Evolutionary conservation across 306 rosid species (phyloP), one percentile per base, ranked within the genome.

Genomic region (Oemleria cerasiformis): DNA sequence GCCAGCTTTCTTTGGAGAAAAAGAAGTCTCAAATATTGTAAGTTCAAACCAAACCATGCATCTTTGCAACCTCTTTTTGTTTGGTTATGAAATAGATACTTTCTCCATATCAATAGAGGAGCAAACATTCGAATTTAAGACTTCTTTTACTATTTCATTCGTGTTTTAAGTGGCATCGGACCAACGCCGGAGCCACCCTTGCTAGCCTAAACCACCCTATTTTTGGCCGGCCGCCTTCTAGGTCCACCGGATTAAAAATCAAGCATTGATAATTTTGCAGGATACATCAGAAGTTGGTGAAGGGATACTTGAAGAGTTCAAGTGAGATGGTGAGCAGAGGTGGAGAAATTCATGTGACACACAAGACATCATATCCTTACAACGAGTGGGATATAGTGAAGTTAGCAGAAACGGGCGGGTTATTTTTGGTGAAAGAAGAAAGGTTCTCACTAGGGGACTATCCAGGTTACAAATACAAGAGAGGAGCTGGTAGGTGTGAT

Each of bases 291-390:
- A 2, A 34, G 12, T 1, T 84, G 66, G 73, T 77, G 34, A 45
- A 75, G 11, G 85, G 75, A 3, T 80, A 84, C 72, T 9, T 84
- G n/a, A 4, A 3, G 2, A 84, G 30, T 75, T 78, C 82, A 7
- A 42, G 30, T 2, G 0, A 34, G 5, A 49, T 83, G 77, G 21
- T 85, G 34, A 14, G 4, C 1, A 6, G 1, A 17, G 14, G 0
- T 2, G 87, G 84, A 1, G 75, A 80, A 70, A 83, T 87, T 74
- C 87, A 87, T 58, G 47, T 87, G 0, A 83, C 90, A 0, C 88
- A 85, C 86, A 85, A 88, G 81, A 79, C 69, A 3, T 5, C 73
- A 0, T 0, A 44, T 34, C 84, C 91, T 8, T 87, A 17, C 34
- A 17, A 40, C 16, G 16, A 51, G 0, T 82, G 88, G 92, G 17